These are phyloP conservation scores for Aeschynomene evenia DNA, from an alignment of 306 rosid genomes.

Conservation along the genomic window DNA sequence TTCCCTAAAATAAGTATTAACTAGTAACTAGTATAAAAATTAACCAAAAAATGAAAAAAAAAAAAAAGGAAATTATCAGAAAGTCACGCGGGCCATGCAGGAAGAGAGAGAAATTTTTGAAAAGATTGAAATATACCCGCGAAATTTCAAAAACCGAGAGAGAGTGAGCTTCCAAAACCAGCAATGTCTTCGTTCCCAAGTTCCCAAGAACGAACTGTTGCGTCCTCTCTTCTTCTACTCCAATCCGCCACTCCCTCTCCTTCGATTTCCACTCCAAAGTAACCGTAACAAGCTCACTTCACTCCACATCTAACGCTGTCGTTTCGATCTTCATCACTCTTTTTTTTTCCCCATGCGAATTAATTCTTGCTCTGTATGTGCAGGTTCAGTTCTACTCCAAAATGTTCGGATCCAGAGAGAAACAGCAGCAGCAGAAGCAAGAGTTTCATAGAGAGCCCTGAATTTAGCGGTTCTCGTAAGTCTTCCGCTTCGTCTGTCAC, in stretches of 20 bases:
- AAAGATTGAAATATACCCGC: constrained; percentile 52
- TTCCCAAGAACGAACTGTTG: constrained; percentile 58
- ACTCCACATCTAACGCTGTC: neutral
- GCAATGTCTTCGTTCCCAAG: constrained; percentile 59
- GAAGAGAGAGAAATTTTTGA: constrained; percentile 32
- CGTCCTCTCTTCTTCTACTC: constrained; percentile 84
- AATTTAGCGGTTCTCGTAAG: constrained; percentile 29
- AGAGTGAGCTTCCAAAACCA: constrained; percentile 8
- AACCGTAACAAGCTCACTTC: neutral
- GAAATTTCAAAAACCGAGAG: constrained; percentile 38
- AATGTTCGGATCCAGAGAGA: constrained; percentile 25
- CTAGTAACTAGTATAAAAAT: too few relatives aligned
- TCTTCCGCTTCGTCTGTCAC: constrained; percentile 48
- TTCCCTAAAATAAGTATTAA: too few relatives aligned
- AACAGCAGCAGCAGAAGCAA: constrained; percentile 28
- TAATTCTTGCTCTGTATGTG: neutral
- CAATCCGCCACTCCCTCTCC: constrained; percentile 33
- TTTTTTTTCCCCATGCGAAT: constrained; percentile 22
- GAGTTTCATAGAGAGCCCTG: constrained; percentile 31
- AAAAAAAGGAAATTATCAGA: too few relatives aligned
- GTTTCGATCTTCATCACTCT: constrained; percentile 19
- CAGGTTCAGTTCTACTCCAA: constrained; percentile 41
- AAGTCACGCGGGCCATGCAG: neutral
- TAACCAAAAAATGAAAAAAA: too few relatives aligned
- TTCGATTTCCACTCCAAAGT: constrained; percentile 41